Evolutionary conservation across 1,284 basidiomycete species (phyloP).

Genomic region (Cutaneotrichosporon sp.): DNA sequence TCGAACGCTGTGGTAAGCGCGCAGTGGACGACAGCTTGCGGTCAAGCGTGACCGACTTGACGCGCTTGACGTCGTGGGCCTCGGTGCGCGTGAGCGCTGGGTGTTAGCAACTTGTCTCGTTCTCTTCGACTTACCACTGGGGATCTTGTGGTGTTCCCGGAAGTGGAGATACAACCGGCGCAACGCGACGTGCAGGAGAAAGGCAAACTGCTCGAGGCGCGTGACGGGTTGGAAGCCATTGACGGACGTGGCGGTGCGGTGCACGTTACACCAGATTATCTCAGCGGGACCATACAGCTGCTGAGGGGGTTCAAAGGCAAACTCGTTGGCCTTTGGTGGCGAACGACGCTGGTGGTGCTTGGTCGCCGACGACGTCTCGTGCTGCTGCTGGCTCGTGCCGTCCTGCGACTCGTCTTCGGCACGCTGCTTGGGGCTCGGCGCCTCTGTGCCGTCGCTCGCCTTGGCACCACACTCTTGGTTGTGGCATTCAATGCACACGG

Average conservation of each 20-base stretch:
- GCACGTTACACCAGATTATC: slow-evolving; percentile 68
- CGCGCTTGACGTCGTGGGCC: slow-evolving; percentile 82
- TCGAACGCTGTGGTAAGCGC: slow-evolving; percentile 85
- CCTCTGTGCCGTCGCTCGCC: slow-evolving; percentile 52
- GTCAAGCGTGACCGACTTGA: slow-evolving; percentile 86
- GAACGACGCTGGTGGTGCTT: slow-evolving; percentile 17
- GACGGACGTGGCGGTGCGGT: slow-evolving; percentile 61
- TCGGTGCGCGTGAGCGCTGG: slow-evolving; percentile 19
- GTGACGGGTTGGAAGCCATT: slow-evolving; percentile 85
- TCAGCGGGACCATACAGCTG: slow-evolving; percentile 24
- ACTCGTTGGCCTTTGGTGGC: slow-evolving; percentile 69
- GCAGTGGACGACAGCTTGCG: slow-evolving; percentile 86
- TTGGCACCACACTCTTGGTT: slow-evolving; percentile 62
- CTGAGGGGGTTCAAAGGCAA: slow-evolving; percentile 62
- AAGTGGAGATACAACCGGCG: slow-evolving; percentile 84
- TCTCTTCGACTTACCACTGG: slow-evolving; percentile 43
- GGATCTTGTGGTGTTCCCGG: slow-evolving; percentile 85
- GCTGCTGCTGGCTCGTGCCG: slow-evolving; percentile 39
- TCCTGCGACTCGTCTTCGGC: slow-evolving; percentile 20
- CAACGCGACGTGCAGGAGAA: slow-evolving; percentile 90
- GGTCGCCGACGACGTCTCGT: slow-evolving; percentile 17
- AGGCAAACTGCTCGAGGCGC: slow-evolving; percentile 94
- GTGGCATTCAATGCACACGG: slow-evolving; percentile 77
- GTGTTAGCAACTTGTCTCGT: background rate
- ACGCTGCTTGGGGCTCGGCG: slow-evolving; percentile 5